Conservation (phyloP, 352 stramenopile species). For the Phytophthora kernoviae region DNA sequence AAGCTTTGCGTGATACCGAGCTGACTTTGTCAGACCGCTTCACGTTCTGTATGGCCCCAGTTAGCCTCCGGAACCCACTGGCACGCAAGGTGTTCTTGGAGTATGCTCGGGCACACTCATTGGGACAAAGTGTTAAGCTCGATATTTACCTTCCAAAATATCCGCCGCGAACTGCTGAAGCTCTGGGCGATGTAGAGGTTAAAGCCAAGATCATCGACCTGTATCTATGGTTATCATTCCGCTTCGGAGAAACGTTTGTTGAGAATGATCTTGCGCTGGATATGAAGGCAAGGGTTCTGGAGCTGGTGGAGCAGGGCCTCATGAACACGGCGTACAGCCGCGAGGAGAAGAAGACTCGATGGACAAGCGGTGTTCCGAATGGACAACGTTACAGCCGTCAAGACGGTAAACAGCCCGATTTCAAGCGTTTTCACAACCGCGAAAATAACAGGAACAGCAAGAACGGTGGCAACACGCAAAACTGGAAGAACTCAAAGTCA, state of each 20-base stretch:
- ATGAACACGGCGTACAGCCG: conserved; percentile 83
- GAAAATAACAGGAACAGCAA: neutral
- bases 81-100: conserved; percentile 80
- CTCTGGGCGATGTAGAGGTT: conserved; percentile 89
- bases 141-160: conserved; percentile 79
- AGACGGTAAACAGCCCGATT: conserved; percentile 9
- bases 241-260: conserved; percentile 89
- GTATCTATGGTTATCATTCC: conserved; percentile 94
- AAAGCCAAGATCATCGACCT: conserved; percentile 93
- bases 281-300: conserved; percentile 64
- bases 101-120: conserved; percentile 83
- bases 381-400: conserved; percentile 6
- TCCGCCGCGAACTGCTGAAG: conserved; percentile 76
- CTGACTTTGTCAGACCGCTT: conserved; percentile 82
- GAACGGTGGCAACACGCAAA: conserved; percentile 5
- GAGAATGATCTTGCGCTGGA: conserved; percentile 71
- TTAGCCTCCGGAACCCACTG: conserved; percentile 76
- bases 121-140: conserved; percentile 76
- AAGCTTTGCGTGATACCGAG: conserved; percentile 68
- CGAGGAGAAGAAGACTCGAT: conserved; percentile 46
- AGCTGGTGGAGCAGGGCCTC: conserved; percentile 72
- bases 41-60: conserved; percentile 90
- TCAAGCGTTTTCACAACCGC: conserved; percentile 16
- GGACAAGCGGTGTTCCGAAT: conserved; percentile 28
- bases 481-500: conserved; percentile 3